A percentile compares a stretch with the other conserved stretches of the same genome.
Conservation (phyloP, 305 asterid species). For the Caryopteris hybrid region DNA sequence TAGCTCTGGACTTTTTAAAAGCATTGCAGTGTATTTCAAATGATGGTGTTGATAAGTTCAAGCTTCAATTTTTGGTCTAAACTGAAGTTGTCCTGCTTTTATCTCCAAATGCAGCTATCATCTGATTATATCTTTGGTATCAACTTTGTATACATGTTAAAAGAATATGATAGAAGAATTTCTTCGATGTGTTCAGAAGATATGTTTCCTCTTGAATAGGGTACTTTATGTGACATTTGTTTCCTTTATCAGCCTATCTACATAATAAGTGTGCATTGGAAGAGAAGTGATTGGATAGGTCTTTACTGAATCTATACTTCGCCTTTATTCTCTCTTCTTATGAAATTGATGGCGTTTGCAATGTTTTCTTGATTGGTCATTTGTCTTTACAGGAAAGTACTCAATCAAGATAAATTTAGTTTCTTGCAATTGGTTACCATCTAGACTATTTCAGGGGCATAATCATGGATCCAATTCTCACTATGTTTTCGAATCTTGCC, state of each 20-base stretch:
- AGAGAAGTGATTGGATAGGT: neutral
- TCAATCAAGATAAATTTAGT: neutral
- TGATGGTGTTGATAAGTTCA: neutral
- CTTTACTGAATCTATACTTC: neutral
- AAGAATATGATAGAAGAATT: neutral
- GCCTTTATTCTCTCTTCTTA: neutral
- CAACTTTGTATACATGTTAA: neutral
- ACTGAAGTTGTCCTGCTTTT: neutral
- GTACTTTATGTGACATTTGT: neutral
- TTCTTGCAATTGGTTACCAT: neutral
- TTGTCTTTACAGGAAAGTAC: neutral
- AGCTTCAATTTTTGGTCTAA: constrained; percentile 8
- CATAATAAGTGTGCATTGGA: neutral
- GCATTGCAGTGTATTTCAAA: neutral
- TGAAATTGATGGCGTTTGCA: neutral
- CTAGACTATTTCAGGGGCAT: neutral
- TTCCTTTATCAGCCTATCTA: neutral
- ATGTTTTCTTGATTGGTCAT: neutral
- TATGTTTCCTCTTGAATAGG: neutral
- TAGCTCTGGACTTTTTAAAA: no score
- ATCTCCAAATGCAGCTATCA: neutral
- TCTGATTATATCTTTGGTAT: neutral
- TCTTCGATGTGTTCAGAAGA: neutral
- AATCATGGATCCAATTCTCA: neutral
- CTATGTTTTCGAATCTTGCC: neutral